Evolutionary conservation across 768 basidiomycete species (phyloP), one percentile per base, ranked within the genome.

Genomic region (Krasilnikovozyma curviuscula): DNA sequence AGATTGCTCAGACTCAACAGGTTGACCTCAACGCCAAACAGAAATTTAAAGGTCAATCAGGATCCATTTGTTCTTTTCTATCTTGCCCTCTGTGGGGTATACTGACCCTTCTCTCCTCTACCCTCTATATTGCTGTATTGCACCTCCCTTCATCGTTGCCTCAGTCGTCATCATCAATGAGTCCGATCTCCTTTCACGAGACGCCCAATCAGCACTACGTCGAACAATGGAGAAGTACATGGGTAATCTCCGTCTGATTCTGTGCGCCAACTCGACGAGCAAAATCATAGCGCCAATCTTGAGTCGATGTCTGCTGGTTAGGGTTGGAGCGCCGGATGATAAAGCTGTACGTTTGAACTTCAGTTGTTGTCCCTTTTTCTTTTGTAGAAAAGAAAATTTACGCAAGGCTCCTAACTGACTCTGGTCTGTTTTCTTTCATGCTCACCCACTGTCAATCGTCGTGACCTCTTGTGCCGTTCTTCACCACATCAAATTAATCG

Each of bases 211-310:
- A 0, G 91, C 91, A 7, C 73, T 98, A 29, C 78, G 91, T 59
- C 73, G 91, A 49, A 98, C 91, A 9, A 98, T 97, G 91, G 91
- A 98, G 63, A 97, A 95, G 66, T 97, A 91, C 69, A 95, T 93
- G 82, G 77, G 79, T 34, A 98, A 95, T 63, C 75, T 98, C 75
- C 77, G 91, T 25, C 79, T 98, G 58, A 91, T 98, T 56, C 72
- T 98, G 0, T 95, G 89, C 61, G 88, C 89, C 19, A 89, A 88
- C 64, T 86, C 83, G 61, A 95, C 91, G 3, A 82, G 81, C 60
- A 79, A 80, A 55, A 79, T 98, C 46, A 97, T 98, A 60, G 86
- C 88, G 1, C 93, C 91, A 5, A 98, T 98, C 61, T 81, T 83
- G 63, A 85, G 82, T 72, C 76, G 91, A 50, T 97, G 93, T 68